phyloP scores from a whole-genome alignment of 2,329 filamentous ascomycete genomes.

The Macrophomina tecta region DNA sequence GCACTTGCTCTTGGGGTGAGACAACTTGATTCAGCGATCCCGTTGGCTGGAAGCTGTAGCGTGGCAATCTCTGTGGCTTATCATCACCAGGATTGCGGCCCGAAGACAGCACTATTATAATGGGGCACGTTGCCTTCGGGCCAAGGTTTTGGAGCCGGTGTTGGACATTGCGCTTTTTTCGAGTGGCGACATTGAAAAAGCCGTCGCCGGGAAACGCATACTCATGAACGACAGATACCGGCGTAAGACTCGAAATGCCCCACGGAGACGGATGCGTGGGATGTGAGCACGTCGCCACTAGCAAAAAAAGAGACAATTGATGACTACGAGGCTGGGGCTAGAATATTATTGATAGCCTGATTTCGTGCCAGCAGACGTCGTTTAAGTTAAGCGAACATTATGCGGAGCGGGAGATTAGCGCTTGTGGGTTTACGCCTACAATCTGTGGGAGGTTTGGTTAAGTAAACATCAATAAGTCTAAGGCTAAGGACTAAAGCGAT shows the following conservation, averaged over 20 bases:
- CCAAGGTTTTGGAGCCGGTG: not conserved
- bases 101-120: not conserved
- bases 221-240: not conserved
- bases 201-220: not conserved
- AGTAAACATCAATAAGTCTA: constrained; percentile 11
- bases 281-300: too few species aligned
- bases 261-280: too few species aligned
- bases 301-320: not conserved
- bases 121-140: not conserved
- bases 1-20: not conserved
- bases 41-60: constrained; percentile 8
- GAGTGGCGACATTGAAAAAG: not conserved
- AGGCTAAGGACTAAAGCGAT: not conserved
- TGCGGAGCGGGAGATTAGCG: not conserved
- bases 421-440: not conserved
- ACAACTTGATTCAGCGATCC: not conserved
- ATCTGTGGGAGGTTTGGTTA: not conserved
- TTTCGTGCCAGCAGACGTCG: not conserved
- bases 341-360: not conserved
- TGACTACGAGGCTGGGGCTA: not conserved
- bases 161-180: constrained; percentile 3
- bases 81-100: not conserved
- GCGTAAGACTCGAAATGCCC: not conserved
- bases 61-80: constrained; percentile 17
- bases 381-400: not conserved